phyloP scores from a whole-genome alignment of 148 eudicot genomes.

The Persicaria tinctoria region DNA sequence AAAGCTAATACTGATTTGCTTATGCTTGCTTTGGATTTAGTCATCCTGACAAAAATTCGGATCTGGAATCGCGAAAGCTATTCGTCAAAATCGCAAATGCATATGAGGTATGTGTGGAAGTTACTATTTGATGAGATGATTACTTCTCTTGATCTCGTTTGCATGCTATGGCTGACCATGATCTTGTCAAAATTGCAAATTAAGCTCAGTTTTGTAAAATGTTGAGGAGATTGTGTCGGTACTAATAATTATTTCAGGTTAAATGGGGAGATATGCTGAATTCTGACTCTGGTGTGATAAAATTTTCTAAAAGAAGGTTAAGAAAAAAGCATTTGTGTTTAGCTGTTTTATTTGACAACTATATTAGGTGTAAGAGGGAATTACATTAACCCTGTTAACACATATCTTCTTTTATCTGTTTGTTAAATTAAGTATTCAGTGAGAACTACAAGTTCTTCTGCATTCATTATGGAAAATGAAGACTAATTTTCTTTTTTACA shows the following conservation, averaged over 20 bases:
- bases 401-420: neutral
- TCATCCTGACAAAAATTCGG: conserved; percentile 88
- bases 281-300: neutral
- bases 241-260: no score
- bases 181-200: no score
- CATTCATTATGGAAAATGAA: neutral
- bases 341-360: neutral
- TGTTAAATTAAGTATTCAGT: neutral
- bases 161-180: neutral
- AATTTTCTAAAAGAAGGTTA: neutral
- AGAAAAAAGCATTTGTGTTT: neutral
- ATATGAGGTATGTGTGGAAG: conserved; percentile 45
- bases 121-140: neutral
- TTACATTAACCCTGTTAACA: neutral
- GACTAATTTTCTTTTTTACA: neutral
- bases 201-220: no score
- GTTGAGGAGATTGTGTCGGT: no score
- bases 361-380: neutral
- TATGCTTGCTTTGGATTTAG: conserved; percentile 19
- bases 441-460: neutral
- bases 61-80: conserved; percentile 75
- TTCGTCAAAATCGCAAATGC: conserved; percentile 90
- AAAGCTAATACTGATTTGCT: conserved; percentile 15
- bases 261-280: no score
- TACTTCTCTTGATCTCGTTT: neutral